phyloP scores from a whole-genome alignment of 1,139 yeast genomes.

The Kodamaea plutei region DNA sequence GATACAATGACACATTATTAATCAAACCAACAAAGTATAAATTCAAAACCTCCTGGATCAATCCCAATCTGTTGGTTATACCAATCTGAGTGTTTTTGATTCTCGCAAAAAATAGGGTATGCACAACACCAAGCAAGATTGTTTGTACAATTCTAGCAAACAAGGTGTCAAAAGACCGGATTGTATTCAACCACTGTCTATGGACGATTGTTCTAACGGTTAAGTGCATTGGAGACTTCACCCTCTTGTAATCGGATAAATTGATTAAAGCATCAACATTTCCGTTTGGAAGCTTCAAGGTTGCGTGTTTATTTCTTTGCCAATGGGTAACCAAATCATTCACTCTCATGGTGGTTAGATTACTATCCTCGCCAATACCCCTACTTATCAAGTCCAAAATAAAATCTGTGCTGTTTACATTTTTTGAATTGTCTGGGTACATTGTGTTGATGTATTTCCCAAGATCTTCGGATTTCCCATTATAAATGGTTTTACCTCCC shows the following conservation, averaged over 20 bases:
- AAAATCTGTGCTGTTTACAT: conserved; percentile 68
- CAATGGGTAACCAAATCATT: conserved; percentile 35
- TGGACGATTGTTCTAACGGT: conserved; percentile 15
- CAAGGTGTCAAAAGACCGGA: conserved; percentile 18
- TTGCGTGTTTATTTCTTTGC: conserved; percentile 16
- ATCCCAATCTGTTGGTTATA: conserved; percentile 21
- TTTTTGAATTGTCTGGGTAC: conserved; percentile 36
- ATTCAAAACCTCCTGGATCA: conserved; percentile 21
- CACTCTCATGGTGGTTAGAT: conserved; percentile 28
- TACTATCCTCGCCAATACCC: conserved; percentile 30
- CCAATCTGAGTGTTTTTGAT: conserved; percentile 17
- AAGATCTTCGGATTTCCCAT: conserved; percentile 15
- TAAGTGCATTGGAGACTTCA: conserved; percentile 18
- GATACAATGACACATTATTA: conserved; percentile 22
- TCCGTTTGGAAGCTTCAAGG: background rate
- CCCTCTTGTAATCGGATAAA: conserved; percentile 17
- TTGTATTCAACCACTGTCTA: conserved; percentile 17
- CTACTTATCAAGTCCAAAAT: conserved; percentile 66
- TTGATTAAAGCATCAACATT: conserved; percentile 10
- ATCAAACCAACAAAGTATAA: conserved; percentile 22
- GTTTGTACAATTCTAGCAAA: conserved; percentile 19
- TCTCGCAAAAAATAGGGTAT: conserved; percentile 22
- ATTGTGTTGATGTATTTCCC: conserved; percentile 11
- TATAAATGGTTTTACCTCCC: conserved; percentile 20
- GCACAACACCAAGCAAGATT: conserved; percentile 17